Evolutionary conservation across 495 filamentous ascomycete species (phyloP).

Genomic region (Achaetomiella virescens): DNA sequence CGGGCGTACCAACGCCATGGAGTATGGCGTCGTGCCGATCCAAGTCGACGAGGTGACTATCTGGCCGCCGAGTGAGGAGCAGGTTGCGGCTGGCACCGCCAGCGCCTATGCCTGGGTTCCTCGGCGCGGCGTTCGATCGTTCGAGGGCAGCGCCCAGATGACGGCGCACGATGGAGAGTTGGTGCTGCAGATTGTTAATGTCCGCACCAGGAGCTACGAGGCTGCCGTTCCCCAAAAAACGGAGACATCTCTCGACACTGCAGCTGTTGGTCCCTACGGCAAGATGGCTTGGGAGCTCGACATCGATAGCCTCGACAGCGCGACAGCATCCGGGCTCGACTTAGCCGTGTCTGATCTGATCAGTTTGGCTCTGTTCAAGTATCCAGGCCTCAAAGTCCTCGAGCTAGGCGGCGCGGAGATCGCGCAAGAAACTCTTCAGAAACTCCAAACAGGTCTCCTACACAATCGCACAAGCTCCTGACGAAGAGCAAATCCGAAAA

Average conservation of each 20-base stretch:
- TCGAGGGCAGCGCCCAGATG: neutral
- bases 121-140: neutral
- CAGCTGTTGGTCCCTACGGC: too few species aligned
- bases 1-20: constrained; percentile 20
- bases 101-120: neutral
- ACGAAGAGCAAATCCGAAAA: too few species aligned
- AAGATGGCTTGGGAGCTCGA: too few species aligned
- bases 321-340: too few species aligned
- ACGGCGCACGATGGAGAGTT: constrained; percentile 17
- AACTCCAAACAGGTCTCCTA: too few species aligned
- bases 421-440: too few species aligned
- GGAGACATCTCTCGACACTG: constrained; percentile 8
- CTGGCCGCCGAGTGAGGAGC: constrained; percentile 20
- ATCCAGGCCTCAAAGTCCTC: too few species aligned
- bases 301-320: too few species aligned
- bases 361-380: too few species aligned
- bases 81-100: neutral
- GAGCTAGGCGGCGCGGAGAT: too few species aligned
- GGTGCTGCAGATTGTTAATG: constrained; percentile 25
- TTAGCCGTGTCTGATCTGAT: too few species aligned
- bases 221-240: constrained; percentile 28
- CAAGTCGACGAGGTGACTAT: constrained; percentile 33
- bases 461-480: too few species aligned
- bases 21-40: constrained; percentile 30
- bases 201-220: constrained; percentile 28